These are phyloP conservation scores for Fusarium buharicum DNA, from an alignment of 2,329 filamentous ascomycete genomes.

Conservation along the genomic window DNA sequence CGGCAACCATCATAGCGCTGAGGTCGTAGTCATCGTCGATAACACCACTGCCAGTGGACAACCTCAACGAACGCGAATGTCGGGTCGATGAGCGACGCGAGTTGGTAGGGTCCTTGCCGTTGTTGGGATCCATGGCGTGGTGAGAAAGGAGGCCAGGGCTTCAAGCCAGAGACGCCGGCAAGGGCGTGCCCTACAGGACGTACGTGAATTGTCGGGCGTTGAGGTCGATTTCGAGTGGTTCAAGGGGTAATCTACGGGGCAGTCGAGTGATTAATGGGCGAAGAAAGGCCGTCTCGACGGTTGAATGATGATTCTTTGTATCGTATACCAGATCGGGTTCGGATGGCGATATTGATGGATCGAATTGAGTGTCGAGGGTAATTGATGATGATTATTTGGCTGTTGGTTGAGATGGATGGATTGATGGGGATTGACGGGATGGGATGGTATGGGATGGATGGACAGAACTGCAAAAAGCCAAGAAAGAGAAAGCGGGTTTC, in stretches of 20 bases:
- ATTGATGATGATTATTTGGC: slow-evolving; percentile 15
- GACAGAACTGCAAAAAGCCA: slow-evolving; percentile 41
- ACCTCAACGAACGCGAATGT: slow-evolving; percentile 55
- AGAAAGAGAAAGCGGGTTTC: slow-evolving; percentile 39
- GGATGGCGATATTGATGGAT: slow-evolving; percentile 1
- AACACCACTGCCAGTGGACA: slow-evolving; percentile 47
- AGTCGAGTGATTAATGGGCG: slow-evolving; percentile 21
- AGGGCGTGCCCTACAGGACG: slow-evolving; percentile 39
- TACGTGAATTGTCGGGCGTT: slow-evolving; percentile 34
- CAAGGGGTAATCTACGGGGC: slow-evolving; percentile 28
- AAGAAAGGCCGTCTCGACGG: slow-evolving; percentile 20
- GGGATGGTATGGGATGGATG: too few species aligned
- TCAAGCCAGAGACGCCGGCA: slow-evolving; percentile 41
- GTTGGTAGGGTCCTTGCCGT: slow-evolving; percentile 53
- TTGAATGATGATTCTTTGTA: neutral
- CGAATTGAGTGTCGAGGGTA: slow-evolving; percentile 5
- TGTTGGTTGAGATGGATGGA: slow-evolving; percentile 34
- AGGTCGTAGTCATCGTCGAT: slow-evolving; percentile 61
- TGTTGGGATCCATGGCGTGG: slow-evolving; percentile 54
- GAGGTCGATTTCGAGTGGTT: slow-evolving; percentile 24
- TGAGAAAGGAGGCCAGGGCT: slow-evolving; percentile 35
- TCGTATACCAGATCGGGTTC: neutral
- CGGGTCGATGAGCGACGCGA: slow-evolving; percentile 58
- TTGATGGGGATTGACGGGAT: slow-evolving; percentile 32
- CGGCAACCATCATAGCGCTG: slow-evolving; percentile 62